phyloP scores from a whole-genome alignment of 2,329 filamentous ascomycete genomes.

The Chaetomium globosum region DNA sequence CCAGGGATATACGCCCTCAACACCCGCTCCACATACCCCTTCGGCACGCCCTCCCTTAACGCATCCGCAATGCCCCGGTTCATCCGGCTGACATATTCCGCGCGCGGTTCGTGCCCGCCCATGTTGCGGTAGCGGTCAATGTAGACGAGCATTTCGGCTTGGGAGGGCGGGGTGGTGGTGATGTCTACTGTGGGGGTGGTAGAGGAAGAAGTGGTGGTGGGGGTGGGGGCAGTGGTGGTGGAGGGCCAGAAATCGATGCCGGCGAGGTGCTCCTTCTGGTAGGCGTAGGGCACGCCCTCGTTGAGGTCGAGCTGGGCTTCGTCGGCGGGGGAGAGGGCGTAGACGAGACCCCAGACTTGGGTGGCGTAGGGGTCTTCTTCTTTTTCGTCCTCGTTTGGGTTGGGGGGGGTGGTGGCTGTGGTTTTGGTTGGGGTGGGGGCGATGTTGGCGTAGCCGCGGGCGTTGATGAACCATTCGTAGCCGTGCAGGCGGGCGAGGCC shows the following conservation, averaged over 20 bases:
- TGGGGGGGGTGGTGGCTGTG: background rate
- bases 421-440: conserved; percentile 39
- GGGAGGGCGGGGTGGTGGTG: background rate
- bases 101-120: conserved; percentile 47
- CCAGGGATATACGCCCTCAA: conserved; percentile 52
- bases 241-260: conserved; percentile 44
- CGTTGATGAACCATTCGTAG: conserved; percentile 69
- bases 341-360: conserved; percentile 62
- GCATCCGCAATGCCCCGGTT: conserved; percentile 65
- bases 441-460: conserved; percentile 70
- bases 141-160: conserved; percentile 58
- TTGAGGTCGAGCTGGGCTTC: conserved; percentile 56
- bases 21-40: conserved; percentile 56
- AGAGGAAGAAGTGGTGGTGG: no score
- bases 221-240: background rate
- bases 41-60: conserved; percentile 54
- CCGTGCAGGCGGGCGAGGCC: conserved; percentile 59
- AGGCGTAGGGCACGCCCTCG: conserved; percentile 66
- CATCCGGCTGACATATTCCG: conserved; percentile 66
- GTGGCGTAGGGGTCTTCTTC: conserved; percentile 30
- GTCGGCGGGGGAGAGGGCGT: conserved; percentile 54
- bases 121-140: conserved; percentile 52
- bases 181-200: background rate
- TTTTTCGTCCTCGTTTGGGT: conserved; percentile 24
- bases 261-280: conserved; percentile 56